Conservation (phyloP, 129 eudicot species). For the Calendula officinalis region DNA sequence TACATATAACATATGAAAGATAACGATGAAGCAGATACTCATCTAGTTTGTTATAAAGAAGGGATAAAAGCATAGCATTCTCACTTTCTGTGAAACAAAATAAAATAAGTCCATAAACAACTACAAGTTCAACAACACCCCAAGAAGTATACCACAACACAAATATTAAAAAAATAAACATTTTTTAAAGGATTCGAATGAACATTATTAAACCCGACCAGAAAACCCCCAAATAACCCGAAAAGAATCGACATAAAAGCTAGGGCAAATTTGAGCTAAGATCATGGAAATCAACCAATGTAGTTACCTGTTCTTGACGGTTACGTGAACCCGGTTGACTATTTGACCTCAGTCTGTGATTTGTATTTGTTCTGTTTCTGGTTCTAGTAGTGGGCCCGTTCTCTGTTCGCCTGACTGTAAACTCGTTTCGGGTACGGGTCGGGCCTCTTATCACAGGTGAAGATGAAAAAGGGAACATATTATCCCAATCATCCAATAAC, state of each 20-base stretch:
- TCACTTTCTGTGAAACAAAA: conserved; percentile 1
- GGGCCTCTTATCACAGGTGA: not conserved
- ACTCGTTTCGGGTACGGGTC: not conserved
- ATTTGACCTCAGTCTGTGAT: conserved; percentile 16
- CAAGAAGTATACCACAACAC: not conserved
- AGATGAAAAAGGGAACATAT: not conserved
- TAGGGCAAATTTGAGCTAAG: conserved; percentile 21
- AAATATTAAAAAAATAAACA: conserved; percentile 2
- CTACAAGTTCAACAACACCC: conserved; percentile 24
- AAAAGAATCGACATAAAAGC: not conserved
- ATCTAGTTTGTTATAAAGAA: too few species aligned
- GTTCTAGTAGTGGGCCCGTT: conserved; percentile 20
- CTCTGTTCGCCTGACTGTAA: conserved; percentile 6
- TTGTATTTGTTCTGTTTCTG: not conserved
- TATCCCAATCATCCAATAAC: conserved; percentile 18
- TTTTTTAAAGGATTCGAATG: not conserved
- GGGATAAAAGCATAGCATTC: not conserved
- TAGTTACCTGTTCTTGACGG: conserved; percentile 18
- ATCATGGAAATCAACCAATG: conserved; percentile 27
- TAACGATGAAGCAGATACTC: too few species aligned
- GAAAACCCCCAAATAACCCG: conserved; percentile 2
- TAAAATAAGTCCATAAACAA: conserved; percentile 13
- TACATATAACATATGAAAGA: too few species aligned
- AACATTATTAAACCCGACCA: conserved; percentile 1
- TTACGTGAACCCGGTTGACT: conserved; percentile 16